Base-by-base conservation (phyloP, 2,329 filamentous ascomycete species). In the Hypocreales sp. region DNA sequence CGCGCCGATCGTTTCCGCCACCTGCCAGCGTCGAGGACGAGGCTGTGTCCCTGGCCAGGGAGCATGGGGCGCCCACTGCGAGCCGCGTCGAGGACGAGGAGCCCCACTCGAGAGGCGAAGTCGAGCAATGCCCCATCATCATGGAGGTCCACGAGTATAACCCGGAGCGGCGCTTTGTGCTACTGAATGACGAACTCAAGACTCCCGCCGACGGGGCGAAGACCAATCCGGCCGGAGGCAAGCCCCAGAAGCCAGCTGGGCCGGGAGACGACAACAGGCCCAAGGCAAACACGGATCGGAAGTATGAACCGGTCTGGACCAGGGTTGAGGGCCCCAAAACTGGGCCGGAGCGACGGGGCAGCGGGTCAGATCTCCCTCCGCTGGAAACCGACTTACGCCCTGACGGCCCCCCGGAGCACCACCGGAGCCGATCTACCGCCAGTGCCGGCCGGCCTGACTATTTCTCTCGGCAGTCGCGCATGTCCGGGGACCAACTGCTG, bases 21-120 rank as follows among this genome's bases (percentile, higher is more conserved):
- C 58, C 60, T 12, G 74, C 78, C 4, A 72, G 51, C 20, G 75
- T 77, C 25, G 79, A 86, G 46, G 78, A 84, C 44, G 79, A 82
- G 46, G 54, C 46, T 11, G 61, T 57, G 10, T 68, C 77, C 7
- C 49, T 81, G 20, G 65, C 64, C 5, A 70, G 62, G 44, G 79
- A 84, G 44, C 51, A 67, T 39, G 58, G 60, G 15, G 50, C 51
- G 16, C 27, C 28, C 8, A 33, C 47, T 20, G 38, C 38, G 27
- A 46, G 38, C 23, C 40, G 36, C 12, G 20, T 32, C 8, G 36
- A 34, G 29, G 59, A 56, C 31, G 73, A 76, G 37, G 69, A 75
- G 31, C 61, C 67, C 16, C 59, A 61, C 26, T 63, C 64, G 31
- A 67, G 67, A 31, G 79, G 79, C 21, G 64, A 67, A 5, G 50